A percentile compares a stretch with the other conserved stretches of the same genome.
Conservation (phyloP, 371 early-diverging fungal genomes). For the Mucor saturninus region DNA sequence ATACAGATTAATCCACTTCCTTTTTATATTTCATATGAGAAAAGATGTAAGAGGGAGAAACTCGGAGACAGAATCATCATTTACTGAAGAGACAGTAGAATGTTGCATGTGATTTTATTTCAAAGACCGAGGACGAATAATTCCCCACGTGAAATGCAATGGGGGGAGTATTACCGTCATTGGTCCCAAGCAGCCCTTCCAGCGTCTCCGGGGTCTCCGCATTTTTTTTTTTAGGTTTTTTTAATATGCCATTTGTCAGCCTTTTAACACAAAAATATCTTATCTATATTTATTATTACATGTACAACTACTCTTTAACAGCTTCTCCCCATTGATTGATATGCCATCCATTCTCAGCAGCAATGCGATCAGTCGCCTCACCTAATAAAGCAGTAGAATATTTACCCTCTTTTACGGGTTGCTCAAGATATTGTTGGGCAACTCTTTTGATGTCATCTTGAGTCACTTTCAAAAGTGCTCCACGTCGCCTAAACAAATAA, state of each 20-base stretch:
- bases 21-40: conserved; percentile 2
- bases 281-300: conserved; percentile 20
- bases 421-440: conserved; percentile 70
- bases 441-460: conserved; percentile 73
- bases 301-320: conserved; percentile 8
- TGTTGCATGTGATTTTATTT: conserved; percentile 21
- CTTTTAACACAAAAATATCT: conserved; percentile 15
- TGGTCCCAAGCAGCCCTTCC: neutral
- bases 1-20: neutral
- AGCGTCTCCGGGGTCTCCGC: conserved; percentile 27
- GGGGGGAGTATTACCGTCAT: conserved; percentile 5
- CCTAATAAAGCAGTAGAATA: conserved; percentile 52
- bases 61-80: neutral
- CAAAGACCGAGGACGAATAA: neutral
- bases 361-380: conserved; percentile 42
- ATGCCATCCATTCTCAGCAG: conserved; percentile 37
- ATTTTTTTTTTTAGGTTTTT: neutral
- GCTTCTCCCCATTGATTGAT: conserved; percentile 35
- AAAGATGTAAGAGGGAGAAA: neutral
- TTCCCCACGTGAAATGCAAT: conserved; percentile 27
- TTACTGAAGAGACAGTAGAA: neutral
- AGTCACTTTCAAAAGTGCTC: conserved; percentile 72
- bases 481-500: conserved; percentile 66
- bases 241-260: conserved; percentile 28
- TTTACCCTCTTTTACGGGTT: conserved; percentile 20